Percentiles rank a stretch among this genome's conserved stretches.
phyloP scores from a whole-genome alignment of 345 rosid genomes.

The Combretum micranthum region DNA sequence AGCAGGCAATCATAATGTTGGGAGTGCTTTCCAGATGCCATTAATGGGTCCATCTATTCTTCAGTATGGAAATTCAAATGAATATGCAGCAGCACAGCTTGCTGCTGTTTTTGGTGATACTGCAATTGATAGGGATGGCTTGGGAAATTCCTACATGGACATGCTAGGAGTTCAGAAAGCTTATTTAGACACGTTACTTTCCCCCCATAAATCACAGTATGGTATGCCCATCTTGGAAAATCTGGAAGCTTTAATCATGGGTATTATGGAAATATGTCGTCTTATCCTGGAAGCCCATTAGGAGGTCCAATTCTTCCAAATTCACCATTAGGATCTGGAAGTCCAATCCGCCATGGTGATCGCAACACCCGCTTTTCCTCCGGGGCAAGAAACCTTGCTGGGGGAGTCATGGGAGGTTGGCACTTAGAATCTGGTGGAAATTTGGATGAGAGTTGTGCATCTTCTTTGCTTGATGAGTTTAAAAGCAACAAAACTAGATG shows the following conservation, averaged over 20 bases:
- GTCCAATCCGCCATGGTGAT: slow-evolving; percentile 47
- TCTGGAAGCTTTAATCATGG: slow-evolving; percentile 35
- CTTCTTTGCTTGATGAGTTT: slow-evolving; percentile 60
- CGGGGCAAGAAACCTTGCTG: slow-evolving; percentile 42
- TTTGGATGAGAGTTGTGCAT: slow-evolving; percentile 44
- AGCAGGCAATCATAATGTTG: slow-evolving; percentile 31
- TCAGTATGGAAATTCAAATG: slow-evolving; percentile 43
- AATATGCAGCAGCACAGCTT: slow-evolving; percentile 46
- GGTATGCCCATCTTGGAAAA: slow-evolving; percentile 36
- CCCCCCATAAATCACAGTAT: slow-evolving; percentile 44
- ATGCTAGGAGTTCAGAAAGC: slow-evolving; percentile 45
- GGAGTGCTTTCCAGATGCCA: slow-evolving; percentile 34
- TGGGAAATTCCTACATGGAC: slow-evolving; percentile 47
- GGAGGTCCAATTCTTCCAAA: slow-evolving; percentile 37
- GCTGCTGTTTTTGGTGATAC: slow-evolving; percentile 38
- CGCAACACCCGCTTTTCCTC: slow-evolving; percentile 37
- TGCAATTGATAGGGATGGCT: slow-evolving; percentile 30
- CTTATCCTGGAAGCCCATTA: slow-evolving; percentile 43
- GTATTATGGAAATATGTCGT: slow-evolving; percentile 42
- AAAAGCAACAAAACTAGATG: slow-evolving; percentile 67
- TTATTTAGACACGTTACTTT: slow-evolving; percentile 35
- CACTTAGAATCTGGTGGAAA: slow-evolving; percentile 36
- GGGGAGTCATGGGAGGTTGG: slow-evolving; percentile 53
- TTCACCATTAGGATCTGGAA: slow-evolving; percentile 42
- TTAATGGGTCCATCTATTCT: slow-evolving; percentile 35